Evolutionary conservation across 2,329 filamentous ascomycete species (phyloP).

Genomic region (Coleophoma cylindrospora): DNA sequence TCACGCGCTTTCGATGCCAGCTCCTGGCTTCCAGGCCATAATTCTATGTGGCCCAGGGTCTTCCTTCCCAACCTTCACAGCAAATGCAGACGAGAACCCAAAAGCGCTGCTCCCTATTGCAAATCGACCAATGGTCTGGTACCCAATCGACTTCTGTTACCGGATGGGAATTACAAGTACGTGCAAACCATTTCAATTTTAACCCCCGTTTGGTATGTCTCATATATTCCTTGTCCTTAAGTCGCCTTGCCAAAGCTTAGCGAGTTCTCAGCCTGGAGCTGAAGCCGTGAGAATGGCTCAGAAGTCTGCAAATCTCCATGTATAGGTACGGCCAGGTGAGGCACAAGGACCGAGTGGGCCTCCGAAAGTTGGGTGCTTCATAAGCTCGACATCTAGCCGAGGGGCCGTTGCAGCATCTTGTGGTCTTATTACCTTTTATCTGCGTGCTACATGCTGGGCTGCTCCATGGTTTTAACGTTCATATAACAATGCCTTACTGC

Average conservation of each 20-base stretch:
- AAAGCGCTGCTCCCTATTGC: constrained; percentile 80
- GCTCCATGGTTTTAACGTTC: too few species aligned
- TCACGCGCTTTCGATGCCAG: constrained; percentile 68
- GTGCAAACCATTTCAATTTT: constrained; percentile 18
- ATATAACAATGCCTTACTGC: too few species aligned
- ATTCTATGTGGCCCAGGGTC: constrained; percentile 80
- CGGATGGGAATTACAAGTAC: constrained; percentile 71
- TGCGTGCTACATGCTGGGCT: too few species aligned
- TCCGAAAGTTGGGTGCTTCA: too few species aligned
- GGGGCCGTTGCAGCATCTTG: too few species aligned
- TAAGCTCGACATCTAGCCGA: too few species aligned
- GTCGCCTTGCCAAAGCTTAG: neutral
- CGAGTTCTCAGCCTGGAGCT: too few species aligned
- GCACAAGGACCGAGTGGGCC: too few species aligned
- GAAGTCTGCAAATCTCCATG: too few species aligned
- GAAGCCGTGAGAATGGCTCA: too few species aligned
- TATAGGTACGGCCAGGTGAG: too few species aligned
- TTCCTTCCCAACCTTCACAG: constrained; percentile 77
- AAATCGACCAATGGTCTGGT: constrained; percentile 87
- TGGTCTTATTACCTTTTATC: too few species aligned
- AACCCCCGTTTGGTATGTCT: constrained; percentile 6
- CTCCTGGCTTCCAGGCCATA: constrained; percentile 74
- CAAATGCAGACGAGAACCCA: constrained; percentile 72
- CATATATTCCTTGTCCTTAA: neutral
- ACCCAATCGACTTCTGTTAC: constrained; percentile 80